Conservation (phyloP, 768 basidiomycete species). For the Termitomyces sp. region DNA sequence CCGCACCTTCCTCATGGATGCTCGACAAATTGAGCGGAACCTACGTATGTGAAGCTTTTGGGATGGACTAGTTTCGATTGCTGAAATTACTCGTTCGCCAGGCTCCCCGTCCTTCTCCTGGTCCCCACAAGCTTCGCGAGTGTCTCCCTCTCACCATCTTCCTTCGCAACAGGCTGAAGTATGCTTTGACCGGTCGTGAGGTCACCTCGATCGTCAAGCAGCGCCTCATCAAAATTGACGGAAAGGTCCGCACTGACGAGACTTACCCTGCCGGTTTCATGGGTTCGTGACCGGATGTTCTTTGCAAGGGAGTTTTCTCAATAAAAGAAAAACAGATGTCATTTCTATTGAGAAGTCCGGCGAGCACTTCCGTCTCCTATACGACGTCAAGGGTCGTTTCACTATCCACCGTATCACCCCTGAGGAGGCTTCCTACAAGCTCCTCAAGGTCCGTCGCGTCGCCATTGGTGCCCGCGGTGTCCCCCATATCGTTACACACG, state of each 20-base stretch:
- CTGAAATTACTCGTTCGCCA: slow-evolving; percentile 23
- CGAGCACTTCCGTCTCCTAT: slow-evolving; percentile 98
- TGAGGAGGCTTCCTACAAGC: slow-evolving; percentile 96
- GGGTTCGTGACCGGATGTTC: slow-evolving; percentile 51
- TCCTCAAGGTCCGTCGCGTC: slow-evolving; percentile 89
- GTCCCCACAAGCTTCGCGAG: slow-evolving; percentile 99
- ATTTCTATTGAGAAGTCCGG: slow-evolving; percentile 96
- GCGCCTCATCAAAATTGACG: slow-evolving; percentile 97
- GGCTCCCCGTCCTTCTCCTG: slow-evolving; percentile 96
- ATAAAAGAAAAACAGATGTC: slow-evolving; percentile 57
- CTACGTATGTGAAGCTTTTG: slow-evolving; percentile 55
- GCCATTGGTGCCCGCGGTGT: slow-evolving; percentile 92
- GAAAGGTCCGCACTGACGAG: slow-evolving; percentile 96
- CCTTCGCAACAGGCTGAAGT: slow-evolving; percentile 98
- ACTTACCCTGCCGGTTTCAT: slow-evolving; percentile 97
- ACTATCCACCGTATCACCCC: slow-evolving; percentile 98
- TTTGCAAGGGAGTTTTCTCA: neutral
- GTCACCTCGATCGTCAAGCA: slow-evolving; percentile 93
- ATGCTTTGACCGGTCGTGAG: slow-evolving; percentile 95
- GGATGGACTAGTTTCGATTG: neutral
- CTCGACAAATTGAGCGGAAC: slow-evolving; percentile 97
- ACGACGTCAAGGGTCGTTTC: slow-evolving; percentile 99
- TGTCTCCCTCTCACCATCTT: slow-evolving; percentile 96
- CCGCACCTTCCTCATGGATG: slow-evolving; percentile 99
- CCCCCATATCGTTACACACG: slow-evolving; percentile 97